These are phyloP conservation scores for Vigna hirtella DNA, from an alignment of 306 rosid genomes.

Conservation along the genomic window DNA sequence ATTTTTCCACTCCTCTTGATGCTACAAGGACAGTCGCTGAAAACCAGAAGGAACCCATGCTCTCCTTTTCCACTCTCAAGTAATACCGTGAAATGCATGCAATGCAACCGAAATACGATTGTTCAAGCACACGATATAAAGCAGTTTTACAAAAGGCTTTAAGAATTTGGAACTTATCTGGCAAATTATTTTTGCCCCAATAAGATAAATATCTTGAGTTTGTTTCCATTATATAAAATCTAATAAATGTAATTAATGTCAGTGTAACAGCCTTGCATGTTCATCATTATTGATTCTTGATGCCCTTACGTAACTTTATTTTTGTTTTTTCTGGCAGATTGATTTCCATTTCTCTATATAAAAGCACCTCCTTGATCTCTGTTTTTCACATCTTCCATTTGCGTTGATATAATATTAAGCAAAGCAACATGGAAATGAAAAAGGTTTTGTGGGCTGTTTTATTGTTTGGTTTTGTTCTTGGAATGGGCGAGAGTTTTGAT, in stretches of 20 bases:
- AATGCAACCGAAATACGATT: conserved; percentile 38
- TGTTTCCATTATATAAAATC: not conserved
- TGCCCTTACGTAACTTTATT: conserved; percentile 53
- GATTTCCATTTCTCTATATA: conserved; percentile 56
- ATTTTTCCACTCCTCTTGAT: too few species aligned
- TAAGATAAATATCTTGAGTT: conserved; percentile 21
- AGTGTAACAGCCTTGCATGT: conserved; percentile 17
- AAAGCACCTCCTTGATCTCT: conserved; percentile 36
- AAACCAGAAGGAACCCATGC: conserved; percentile 38
- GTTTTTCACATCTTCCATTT: conserved; percentile 43
- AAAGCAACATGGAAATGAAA: conserved; percentile 40
- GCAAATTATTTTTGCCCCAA: conserved; percentile 8
- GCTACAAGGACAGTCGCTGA: too few species aligned
- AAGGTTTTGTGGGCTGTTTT: conserved; percentile 39
- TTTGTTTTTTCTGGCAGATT: too few species aligned
- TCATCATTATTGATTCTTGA: conserved; percentile 45
- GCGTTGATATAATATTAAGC: conserved; percentile 2
- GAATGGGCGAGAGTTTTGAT: conserved; percentile 39
- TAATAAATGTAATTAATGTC: not conserved
- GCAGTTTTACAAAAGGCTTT: conserved; percentile 22
- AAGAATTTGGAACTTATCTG: conserved; percentile 35
- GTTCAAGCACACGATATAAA: conserved; percentile 7
- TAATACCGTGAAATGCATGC: conserved; percentile 49
- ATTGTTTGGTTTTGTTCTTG: conserved; percentile 45
- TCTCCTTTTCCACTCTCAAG: conserved; percentile 22